Evolutionary conservation across 2,329 filamentous ascomycete species (phyloP).

Genomic region (Paracamarosporium sp.): DNA sequence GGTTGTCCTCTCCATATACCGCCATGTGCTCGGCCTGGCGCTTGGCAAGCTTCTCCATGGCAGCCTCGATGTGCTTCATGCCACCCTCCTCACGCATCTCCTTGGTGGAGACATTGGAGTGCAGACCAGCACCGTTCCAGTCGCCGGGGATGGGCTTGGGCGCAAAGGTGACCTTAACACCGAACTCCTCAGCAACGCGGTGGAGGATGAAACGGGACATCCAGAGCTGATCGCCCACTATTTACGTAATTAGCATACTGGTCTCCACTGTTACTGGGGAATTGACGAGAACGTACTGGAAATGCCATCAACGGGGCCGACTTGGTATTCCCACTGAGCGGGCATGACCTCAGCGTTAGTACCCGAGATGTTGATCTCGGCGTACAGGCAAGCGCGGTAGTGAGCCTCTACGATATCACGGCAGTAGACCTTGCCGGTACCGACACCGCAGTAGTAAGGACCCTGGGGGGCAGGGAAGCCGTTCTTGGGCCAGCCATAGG

Average conservation of each 20-base stretch:
- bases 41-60: constrained; percentile 65
- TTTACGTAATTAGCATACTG: constrained; percentile 27
- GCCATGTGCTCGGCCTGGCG: constrained; percentile 70
- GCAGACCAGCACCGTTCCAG: constrained; percentile 96
- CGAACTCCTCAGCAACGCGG: constrained; percentile 95
- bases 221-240: constrained; percentile 97
- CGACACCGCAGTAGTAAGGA: constrained; percentile 98
- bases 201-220: constrained; percentile 86
- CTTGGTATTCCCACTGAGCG: constrained; percentile 97
- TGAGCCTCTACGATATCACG: constrained; percentile 96
- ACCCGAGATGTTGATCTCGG: constrained; percentile 91
- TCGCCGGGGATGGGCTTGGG: constrained; percentile 95
- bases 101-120: constrained; percentile 91
- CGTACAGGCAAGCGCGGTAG: constrained; percentile 88
- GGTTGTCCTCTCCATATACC: constrained; percentile 96
- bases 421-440: constrained; percentile 95
- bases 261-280: constrained; percentile 4
- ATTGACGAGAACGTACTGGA: constrained; percentile 65
- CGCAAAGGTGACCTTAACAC: constrained; percentile 91
- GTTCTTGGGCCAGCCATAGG: constrained; percentile 88
- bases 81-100: constrained; percentile 90
- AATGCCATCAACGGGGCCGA: constrained; percentile 88
- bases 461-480: constrained; percentile 93
- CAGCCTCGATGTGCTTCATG: constrained; percentile 88
- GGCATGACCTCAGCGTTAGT: constrained; percentile 99